phyloP scores from a whole-genome alignment of 495 filamentous ascomycete genomes.

The Aspergillus cavernicola region DNA sequence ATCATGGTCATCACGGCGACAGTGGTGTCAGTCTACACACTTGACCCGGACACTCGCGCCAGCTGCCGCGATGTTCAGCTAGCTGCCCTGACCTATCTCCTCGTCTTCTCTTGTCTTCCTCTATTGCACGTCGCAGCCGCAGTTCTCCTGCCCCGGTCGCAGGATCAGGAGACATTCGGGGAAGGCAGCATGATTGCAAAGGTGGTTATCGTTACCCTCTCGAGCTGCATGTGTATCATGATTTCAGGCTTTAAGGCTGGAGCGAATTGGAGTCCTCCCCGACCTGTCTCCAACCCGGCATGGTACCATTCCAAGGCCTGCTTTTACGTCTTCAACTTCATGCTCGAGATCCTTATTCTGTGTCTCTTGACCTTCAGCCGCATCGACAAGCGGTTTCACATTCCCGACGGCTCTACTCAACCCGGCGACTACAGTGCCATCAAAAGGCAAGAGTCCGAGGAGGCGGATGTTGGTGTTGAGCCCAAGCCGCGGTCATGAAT shows the following conservation, averaged over 20 bases:
- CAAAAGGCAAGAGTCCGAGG: not conserved
- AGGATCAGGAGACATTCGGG: constrained; percentile 64
- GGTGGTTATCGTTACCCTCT: constrained; percentile 54
- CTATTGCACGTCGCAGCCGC: constrained; percentile 57
- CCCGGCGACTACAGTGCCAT: constrained; percentile 17
- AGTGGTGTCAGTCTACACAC: constrained; percentile 64
- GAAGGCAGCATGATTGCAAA: constrained; percentile 63
- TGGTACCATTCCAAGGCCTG: constrained; percentile 66
- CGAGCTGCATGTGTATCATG: constrained; percentile 55
- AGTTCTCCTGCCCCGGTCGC: constrained; percentile 46
- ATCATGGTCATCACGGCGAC: constrained; percentile 65
- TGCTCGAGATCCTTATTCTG: constrained; percentile 66
- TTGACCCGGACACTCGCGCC: constrained; percentile 43
- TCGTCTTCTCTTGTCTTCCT: constrained; percentile 72
- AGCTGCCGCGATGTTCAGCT: constrained; percentile 63
- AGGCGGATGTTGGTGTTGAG: not conserved
- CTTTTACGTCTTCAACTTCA: constrained; percentile 80
- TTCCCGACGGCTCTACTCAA: constrained; percentile 41
- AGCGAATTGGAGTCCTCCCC: constrained; percentile 48
- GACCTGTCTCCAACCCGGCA: constrained; percentile 52
- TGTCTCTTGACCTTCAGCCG: constrained; percentile 58
- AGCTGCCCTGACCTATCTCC: constrained; percentile 62
- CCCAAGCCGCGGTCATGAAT: not conserved
- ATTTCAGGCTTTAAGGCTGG: constrained; percentile 69
- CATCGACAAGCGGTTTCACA: constrained; percentile 69